These are phyloP conservation scores for Aulographum hederae DNA, from an alignment of 2,329 filamentous ascomycete genomes.

Conservation along the genomic window DNA sequence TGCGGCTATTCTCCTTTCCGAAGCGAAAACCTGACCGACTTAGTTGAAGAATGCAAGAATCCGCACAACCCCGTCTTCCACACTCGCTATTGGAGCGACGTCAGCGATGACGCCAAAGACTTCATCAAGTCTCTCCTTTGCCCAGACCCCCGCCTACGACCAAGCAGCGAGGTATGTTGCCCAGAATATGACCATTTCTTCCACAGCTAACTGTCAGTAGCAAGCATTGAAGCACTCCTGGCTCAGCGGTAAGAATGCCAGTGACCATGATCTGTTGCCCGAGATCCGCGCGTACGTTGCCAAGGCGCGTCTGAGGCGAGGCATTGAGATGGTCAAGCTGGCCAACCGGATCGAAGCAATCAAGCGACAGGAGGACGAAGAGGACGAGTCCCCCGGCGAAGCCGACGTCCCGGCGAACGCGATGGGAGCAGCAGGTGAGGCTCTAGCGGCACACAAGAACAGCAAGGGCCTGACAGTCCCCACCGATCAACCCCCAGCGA, in stretches of 20 bases:
- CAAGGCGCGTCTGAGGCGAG: slow-evolving; percentile 75
- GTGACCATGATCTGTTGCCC: slow-evolving; percentile 90
- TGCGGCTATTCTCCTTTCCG: slow-evolving; percentile 98
- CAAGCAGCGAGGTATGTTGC: slow-evolving; percentile 48
- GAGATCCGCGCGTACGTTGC: slow-evolving; percentile 92
- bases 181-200: slow-evolving; percentile 2
- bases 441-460: slow-evolving; percentile 14
- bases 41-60: slow-evolving; percentile 84
- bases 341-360: slow-evolving; percentile 88
- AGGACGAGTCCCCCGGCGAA: slow-evolving; percentile 38
- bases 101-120: slow-evolving; percentile 85
- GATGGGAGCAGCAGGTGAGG: slow-evolving; percentile 34
- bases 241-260: slow-evolving; percentile 81
- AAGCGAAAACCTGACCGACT: slow-evolving; percentile 77
- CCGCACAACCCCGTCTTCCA: slow-evolving; percentile 72
- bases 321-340: slow-evolving; percentile 91
- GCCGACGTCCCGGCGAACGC: slow-evolving; percentile 45
- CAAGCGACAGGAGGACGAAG: slow-evolving; percentile 80
- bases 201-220: slow-evolving; percentile 21
- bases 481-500: background rate
- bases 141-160: slow-evolving; percentile 57
- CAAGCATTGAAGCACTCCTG: slow-evolving; percentile 68
- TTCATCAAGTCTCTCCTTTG: slow-evolving; percentile 76
- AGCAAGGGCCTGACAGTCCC: slow-evolving; percentile 6
- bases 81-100: slow-evolving; percentile 95